Conservation (phyloP, 2,329 filamentous ascomycete species). For the Stachybotrys chartarum region DNA sequence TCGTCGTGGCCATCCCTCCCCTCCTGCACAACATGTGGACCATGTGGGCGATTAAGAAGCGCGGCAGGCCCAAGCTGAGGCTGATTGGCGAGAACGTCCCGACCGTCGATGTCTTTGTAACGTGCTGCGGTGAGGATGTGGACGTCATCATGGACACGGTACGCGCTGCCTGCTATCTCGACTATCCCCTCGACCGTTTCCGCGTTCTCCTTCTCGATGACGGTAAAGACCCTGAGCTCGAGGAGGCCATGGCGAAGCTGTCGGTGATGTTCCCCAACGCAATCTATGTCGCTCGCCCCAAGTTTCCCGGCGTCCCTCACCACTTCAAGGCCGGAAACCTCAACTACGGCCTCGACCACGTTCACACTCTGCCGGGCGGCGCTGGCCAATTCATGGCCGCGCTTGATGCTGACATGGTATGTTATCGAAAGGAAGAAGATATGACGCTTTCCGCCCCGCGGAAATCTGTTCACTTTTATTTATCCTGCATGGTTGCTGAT, state of each 20-base stretch:
- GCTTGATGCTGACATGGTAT: slow-evolving; percentile 58
- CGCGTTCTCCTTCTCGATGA: slow-evolving; percentile 51
- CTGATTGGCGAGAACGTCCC: slow-evolving; percentile 41
- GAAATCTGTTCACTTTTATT: background rate
- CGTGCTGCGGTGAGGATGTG: slow-evolving; percentile 50
- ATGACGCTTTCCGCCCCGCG: background rate
- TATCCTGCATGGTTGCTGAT: background rate
- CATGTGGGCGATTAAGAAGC: slow-evolving; percentile 48
- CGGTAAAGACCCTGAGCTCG: slow-evolving; percentile 36
- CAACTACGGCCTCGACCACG: slow-evolving; percentile 49
- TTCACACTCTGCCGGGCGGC: slow-evolving; percentile 43
- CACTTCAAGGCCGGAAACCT: slow-evolving; percentile 61
- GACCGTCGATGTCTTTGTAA: slow-evolving; percentile 49
- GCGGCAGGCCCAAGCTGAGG: slow-evolving; percentile 44
- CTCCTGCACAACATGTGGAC: slow-evolving; percentile 52
- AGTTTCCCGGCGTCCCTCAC: slow-evolving; percentile 39
- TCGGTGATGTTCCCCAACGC: slow-evolving; percentile 37
- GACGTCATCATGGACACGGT: slow-evolving; percentile 51
- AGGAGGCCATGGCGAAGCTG: slow-evolving; percentile 28
- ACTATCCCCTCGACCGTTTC: slow-evolving; percentile 46
- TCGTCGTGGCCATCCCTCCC: slow-evolving; percentile 44
- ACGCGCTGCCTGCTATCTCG: slow-evolving; percentile 43
- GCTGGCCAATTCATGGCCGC: slow-evolving; percentile 53
- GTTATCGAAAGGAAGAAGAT: background rate
- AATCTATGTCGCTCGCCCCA: slow-evolving; percentile 44